Conservation (phyloP, 2,329 filamentous ascomycete genomes). For the Pyrenophora graminea region DNA sequence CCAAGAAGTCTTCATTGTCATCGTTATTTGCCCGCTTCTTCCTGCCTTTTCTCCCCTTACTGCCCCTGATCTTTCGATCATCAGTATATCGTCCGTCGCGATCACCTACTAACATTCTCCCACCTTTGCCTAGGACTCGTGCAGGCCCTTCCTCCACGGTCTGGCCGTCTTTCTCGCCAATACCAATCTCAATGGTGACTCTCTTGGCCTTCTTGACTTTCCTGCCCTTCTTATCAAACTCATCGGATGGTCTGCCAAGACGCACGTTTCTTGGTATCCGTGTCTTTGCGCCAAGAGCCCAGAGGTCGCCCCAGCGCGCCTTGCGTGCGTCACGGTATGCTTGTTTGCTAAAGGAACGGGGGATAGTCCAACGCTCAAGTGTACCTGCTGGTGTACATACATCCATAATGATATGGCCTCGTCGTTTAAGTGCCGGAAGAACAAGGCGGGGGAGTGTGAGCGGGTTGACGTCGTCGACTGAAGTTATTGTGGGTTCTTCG, state of each 20-base stretch:
- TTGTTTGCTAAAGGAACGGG: slow-evolving; percentile 75
- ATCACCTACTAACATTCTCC: slow-evolving; percentile 36
- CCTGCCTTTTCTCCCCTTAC: slow-evolving; percentile 47
- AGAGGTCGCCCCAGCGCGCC: slow-evolving; percentile 87
- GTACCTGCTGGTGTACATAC: slow-evolving; percentile 83
- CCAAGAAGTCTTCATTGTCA: slow-evolving; percentile 14
- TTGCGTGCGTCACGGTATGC: slow-evolving; percentile 94
- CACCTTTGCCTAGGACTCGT: slow-evolving; percentile 18
- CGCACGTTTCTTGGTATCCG: slow-evolving; percentile 65
- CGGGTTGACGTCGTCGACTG: slow-evolving; percentile 48
- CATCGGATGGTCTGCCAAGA: slow-evolving; percentile 56
- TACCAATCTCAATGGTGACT: slow-evolving; percentile 34
- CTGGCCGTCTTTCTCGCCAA: slow-evolving; percentile 31
- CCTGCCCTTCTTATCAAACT: slow-evolving; percentile 48
- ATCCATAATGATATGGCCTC: slow-evolving; percentile 86
- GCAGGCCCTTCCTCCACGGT: slow-evolving; percentile 27
- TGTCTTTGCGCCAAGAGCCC: slow-evolving; percentile 93
- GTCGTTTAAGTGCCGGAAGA: slow-evolving; percentile 80
- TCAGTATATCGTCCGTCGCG: slow-evolving; percentile 34
- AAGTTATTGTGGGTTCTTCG: slow-evolving; percentile 35
- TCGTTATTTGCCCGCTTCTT: slow-evolving; percentile 27
- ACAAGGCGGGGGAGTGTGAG: slow-evolving; percentile 78
- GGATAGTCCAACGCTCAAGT: slow-evolving; percentile 92
- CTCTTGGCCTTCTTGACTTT: slow-evolving; percentile 40
- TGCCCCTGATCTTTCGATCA: slow-evolving; percentile 45